These are phyloP conservation scores for Yamadazyma sp. DNA, from an alignment of 805 yeast genomes.

Conservation along the genomic window DNA sequence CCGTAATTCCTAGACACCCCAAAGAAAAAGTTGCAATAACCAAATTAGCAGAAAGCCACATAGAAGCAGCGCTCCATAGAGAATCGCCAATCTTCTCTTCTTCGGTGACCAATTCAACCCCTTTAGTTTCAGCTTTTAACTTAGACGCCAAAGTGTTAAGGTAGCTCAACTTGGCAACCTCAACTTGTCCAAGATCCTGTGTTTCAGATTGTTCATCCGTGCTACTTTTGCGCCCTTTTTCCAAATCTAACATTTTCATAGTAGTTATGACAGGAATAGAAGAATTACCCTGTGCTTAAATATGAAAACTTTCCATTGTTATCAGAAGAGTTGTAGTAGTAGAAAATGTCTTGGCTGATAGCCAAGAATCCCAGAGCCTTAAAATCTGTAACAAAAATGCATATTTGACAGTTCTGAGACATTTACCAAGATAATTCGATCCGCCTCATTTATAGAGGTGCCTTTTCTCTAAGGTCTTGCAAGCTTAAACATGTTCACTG, in stretches of 20 bases:
- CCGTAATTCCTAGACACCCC: conserved; percentile 62
- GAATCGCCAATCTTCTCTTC: conserved; percentile 72
- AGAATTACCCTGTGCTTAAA: background rate
- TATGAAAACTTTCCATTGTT: background rate
- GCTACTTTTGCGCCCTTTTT: conserved; percentile 3
- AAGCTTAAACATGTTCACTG: too few species aligned
- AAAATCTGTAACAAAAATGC: too few species aligned
- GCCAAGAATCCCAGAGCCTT: background rate
- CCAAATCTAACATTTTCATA: conserved; percentile 4
- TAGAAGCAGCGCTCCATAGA: conserved; percentile 68
- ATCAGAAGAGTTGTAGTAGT: background rate
- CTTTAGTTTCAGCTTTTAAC: conserved; percentile 53
- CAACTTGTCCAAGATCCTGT: conserved; percentile 2
- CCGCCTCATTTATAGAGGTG: too few species aligned
- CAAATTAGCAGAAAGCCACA: conserved; percentile 91
- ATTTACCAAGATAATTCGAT: too few species aligned
- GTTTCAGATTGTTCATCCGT: background rate
- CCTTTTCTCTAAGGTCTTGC: too few species aligned
- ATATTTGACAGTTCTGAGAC: too few species aligned
- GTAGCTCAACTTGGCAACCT: conserved; percentile 21
- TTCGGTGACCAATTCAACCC: conserved; percentile 79
- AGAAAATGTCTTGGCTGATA: conserved; percentile 1
- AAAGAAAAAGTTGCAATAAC: conserved; percentile 80
- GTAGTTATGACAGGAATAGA: background rate
- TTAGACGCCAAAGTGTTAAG: conserved; percentile 32